A percentile compares a stretch with the other conserved stretches of the same genome.
Conservation (phyloP, 306 rosid species). For the Cucumis hystrix region DNA sequence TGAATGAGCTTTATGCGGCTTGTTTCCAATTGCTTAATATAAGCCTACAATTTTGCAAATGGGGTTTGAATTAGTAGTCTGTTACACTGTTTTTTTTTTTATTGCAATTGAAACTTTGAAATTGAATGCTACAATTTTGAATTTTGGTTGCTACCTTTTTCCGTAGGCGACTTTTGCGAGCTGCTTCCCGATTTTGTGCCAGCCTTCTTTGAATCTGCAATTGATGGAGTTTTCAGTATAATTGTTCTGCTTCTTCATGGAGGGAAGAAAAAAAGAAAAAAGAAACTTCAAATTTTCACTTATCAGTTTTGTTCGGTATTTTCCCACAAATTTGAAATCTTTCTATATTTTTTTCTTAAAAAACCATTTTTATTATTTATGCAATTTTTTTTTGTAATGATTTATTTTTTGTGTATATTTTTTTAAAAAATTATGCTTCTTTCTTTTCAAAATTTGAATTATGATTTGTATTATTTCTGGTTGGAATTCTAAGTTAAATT, state of each 20-base stretch:
- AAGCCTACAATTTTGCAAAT: constrained; percentile 35
- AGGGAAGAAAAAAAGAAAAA: neutral
- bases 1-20: constrained; percentile 70
- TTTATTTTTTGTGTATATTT: too few species aligned
- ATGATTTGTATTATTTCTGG: too few species aligned
- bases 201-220: constrained; percentile 79
- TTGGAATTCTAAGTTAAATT: too few species aligned
- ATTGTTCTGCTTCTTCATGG: neutral
- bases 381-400: too few species aligned
- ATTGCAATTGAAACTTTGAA: neutral
- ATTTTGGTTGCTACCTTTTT: constrained; percentile 47
- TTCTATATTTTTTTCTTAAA: too few species aligned
- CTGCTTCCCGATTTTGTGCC: constrained; percentile 98
- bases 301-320: too few species aligned
- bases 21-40: constrained; percentile 81
- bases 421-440: too few species aligned
- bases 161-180: constrained; percentile 86
- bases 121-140: neutral
- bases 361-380: too few species aligned
- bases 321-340: too few species aligned
- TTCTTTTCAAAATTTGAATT: too few species aligned
- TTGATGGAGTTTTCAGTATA: constrained; percentile 1
- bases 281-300: neutral
- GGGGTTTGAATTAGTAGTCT: constrained; percentile 7
- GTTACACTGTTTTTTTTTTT: neutral